phyloP scores from a whole-genome alignment of 164 flowering plant species.

The Houttuynia cordata region DNA sequence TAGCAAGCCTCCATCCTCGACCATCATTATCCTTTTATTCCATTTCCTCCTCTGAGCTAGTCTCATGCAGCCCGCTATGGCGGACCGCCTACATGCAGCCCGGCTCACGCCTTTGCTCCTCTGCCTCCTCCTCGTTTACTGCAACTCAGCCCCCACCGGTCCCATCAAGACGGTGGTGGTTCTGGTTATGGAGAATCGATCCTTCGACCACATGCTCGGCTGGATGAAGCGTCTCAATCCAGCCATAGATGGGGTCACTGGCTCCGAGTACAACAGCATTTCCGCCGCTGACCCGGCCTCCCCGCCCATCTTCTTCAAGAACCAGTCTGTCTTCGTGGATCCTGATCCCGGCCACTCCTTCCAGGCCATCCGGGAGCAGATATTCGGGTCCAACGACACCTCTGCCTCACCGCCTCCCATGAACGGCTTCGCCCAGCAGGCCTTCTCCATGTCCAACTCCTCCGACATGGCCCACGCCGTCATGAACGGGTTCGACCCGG shows the following conservation, averaged over 20 bases:
- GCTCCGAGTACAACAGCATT: constrained; percentile 45
- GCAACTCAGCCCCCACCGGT: neutral
- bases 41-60: no score
- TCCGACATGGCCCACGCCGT: constrained; percentile 32
- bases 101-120: neutral
- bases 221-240: constrained; percentile 73
- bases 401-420: constrained; percentile 40
- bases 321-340: constrained; percentile 45
- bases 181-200: constrained; percentile 69
- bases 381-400: constrained; percentile 44
- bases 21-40: neutral
- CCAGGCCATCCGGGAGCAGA: constrained; percentile 63
- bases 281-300: constrained; percentile 36
- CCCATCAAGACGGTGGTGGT: constrained; percentile 60
- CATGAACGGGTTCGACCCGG: constrained; percentile 64
- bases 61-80: neutral
- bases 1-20: neutral
- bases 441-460: constrained; percentile 28
- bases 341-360: constrained; percentile 83
- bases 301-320: constrained; percentile 22
- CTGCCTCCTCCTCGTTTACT: neutral
- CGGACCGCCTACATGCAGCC: neutral
- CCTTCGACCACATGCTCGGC: constrained; percentile 80
- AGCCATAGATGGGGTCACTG: constrained; percentile 61
- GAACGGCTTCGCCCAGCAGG: constrained; percentile 72